Evolutionary conservation across 176 grass and related monocot genomes (phyloP).

Genomic region (Echinochloa phyllopogon): DNA sequence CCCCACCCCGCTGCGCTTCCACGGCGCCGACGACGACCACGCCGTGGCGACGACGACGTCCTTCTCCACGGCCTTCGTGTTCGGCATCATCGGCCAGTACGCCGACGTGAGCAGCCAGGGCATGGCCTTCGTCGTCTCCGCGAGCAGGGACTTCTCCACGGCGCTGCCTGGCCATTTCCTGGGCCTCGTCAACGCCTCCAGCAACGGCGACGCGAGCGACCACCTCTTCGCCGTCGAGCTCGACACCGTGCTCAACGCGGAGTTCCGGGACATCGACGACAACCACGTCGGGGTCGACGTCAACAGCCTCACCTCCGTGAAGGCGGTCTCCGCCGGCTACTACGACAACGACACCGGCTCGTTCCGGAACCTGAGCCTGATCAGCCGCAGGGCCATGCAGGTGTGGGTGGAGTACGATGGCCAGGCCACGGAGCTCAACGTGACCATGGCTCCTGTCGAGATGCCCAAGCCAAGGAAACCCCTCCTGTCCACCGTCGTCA

Average conservation of each 20-base stretch:
- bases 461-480: constrained; percentile 41
- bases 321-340: constrained; percentile 43
- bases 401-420: constrained; percentile 59
- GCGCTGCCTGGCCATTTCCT: constrained; percentile 42
- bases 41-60: constrained; percentile 4
- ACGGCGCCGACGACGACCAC: background rate
- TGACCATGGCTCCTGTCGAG: constrained; percentile 44
- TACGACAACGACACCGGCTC: constrained; percentile 35
- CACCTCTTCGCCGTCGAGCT: constrained; percentile 67
- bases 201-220: constrained; percentile 28
- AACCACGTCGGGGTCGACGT: constrained; percentile 66
- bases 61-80: constrained; percentile 68
- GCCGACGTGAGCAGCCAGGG: constrained; percentile 45
- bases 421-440: constrained; percentile 20
- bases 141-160: constrained; percentile 18
- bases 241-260: constrained; percentile 52
- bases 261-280: constrained; percentile 56
- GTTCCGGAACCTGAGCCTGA: constrained; percentile 41
- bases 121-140: constrained; percentile 48
- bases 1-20: constrained; percentile 31
- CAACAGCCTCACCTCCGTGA: constrained; percentile 47
- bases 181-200: constrained; percentile 46
- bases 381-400: constrained; percentile 48
- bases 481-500: constrained; percentile 24
- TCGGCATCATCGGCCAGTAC: constrained; percentile 47